Conservation (phyloP, 352 stramenopile genomes). For the Elongisporangium anandrum region DNA sequence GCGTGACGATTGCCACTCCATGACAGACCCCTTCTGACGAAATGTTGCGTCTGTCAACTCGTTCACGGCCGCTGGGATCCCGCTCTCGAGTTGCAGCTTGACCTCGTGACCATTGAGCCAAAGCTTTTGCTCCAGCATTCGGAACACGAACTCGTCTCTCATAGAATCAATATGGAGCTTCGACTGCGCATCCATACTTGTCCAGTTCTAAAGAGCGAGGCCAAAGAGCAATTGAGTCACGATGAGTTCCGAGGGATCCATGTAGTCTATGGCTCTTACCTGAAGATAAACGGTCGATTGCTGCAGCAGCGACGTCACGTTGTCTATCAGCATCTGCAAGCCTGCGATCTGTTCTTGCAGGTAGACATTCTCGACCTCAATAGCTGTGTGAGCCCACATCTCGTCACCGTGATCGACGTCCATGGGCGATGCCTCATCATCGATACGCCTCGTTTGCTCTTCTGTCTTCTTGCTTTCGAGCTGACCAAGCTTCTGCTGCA, state of each 20-base stretch:
- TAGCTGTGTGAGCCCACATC: not conserved
- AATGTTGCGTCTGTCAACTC: not conserved
- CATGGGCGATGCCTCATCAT: not conserved
- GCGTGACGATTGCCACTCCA: not conserved
- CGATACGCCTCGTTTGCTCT: not conserved
- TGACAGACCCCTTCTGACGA: not conserved
- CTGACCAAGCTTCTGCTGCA: not conserved
- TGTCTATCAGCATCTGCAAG: not conserved
- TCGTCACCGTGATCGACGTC: not conserved
- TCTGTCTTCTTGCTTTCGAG: not conserved
- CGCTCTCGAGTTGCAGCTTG: not conserved
- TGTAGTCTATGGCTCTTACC: not conserved
- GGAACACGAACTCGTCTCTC: not conserved
- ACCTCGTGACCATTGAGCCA: not conserved
- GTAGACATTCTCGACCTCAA: not conserved
- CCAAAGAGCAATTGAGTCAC: not conserved
- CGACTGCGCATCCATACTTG: not conserved
- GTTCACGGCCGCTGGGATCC: not conserved
- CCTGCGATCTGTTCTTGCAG: not conserved
- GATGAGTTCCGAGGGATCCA: not conserved
- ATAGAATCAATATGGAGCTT: not conserved
- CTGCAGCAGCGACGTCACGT: not conserved
- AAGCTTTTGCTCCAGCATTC: not conserved
- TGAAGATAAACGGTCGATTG: not conserved
- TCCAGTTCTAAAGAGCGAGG: not conserved